Evolutionary conservation across 208 protist species (phyloP).

Genomic region (Leishmania turanica): DNA sequence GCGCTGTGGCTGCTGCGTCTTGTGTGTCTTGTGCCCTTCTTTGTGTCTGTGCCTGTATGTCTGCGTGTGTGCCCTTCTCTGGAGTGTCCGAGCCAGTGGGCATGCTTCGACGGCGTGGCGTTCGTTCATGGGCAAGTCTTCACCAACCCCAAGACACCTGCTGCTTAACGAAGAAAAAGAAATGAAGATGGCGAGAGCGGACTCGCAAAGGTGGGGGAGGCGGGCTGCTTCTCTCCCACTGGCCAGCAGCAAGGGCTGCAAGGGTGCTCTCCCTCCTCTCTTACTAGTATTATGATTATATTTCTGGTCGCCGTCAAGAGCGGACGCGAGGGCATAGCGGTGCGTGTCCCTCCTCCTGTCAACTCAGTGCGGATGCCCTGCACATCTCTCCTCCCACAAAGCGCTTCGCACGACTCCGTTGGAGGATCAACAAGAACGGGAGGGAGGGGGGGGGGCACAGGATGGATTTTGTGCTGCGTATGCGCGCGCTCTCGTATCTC

Average conservation of each 20-base stretch:
- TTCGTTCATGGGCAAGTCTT: background rate
- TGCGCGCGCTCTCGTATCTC: background rate
- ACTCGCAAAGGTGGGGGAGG: background rate
- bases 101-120: background rate
- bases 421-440: background rate
- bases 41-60: slow-evolving; percentile 8
- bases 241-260: background rate
- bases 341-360: background rate
- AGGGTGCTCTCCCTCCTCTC: background rate
- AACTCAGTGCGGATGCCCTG: background rate
- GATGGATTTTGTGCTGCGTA: too few species aligned
- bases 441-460: too few species aligned
- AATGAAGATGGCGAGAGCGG: background rate
- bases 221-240: background rate
- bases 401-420: background rate
- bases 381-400: background rate
- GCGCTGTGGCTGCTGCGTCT: background rate
- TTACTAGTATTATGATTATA: background rate
- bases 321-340: background rate
- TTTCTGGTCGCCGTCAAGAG: background rate
- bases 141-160: background rate
- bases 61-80: slow-evolving; percentile 5
- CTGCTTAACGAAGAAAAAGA: background rate
- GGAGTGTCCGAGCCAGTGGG: background rate
- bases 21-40: background rate